phyloP scores from a whole-genome alignment of 164 flowering plant species.

The Vitis labrusca region DNA sequence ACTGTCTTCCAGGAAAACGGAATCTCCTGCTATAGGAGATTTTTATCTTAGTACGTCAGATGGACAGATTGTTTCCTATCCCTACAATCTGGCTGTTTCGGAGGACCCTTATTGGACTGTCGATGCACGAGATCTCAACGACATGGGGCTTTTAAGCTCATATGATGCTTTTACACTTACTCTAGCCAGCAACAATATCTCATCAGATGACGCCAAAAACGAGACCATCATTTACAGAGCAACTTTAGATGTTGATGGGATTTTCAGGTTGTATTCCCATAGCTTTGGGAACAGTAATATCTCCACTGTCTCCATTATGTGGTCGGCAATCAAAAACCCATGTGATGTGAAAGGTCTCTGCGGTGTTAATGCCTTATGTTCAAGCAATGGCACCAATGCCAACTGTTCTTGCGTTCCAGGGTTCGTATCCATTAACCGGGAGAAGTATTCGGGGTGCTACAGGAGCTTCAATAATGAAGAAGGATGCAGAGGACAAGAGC shows the following conservation, averaged over 20 bases:
- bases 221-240: neutral
- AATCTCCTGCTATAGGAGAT: neutral
- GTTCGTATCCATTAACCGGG: neutral
- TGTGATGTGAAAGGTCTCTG: conserved; percentile 19
- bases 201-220: no score
- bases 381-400: neutral
- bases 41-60: neutral
- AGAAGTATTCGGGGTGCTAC: neutral
- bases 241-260: conserved; percentile 7
- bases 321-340: neutral
- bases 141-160: no score
- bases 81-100: no score
- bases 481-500: neutral
- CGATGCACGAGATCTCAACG: no score
- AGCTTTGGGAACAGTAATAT: neutral
- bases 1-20: neutral
- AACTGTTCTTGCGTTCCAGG: conserved; percentile 16
- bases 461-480: conserved; percentile 1
- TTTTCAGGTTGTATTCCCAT: conserved; percentile 9
- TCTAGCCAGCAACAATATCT: no score
- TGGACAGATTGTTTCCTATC: no score
- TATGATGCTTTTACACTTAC: no score
- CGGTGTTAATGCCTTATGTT: conserved; percentile 16
- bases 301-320: neutral
- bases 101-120: no score